These are phyloP conservation scores for Pichia eremophila DNA, from an alignment of 805 yeast genomes.

Conservation along the genomic window DNA sequence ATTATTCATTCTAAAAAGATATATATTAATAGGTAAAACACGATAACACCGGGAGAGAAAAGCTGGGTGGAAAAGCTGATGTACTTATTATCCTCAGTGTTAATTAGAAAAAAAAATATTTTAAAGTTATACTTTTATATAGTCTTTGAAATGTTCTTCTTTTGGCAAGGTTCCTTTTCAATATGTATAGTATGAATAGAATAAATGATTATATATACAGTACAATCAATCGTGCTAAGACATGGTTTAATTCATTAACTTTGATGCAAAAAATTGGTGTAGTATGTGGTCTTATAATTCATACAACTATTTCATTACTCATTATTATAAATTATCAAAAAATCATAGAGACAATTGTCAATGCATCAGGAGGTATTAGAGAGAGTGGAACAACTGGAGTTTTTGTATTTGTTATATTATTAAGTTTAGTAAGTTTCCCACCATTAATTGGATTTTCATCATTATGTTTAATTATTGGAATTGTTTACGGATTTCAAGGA, in stretches of 20 bases:
- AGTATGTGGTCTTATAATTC: neutral
- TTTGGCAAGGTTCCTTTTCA: too few species aligned
- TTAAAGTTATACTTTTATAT: too few species aligned
- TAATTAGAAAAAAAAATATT: too few species aligned
- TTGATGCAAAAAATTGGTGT: neutral
- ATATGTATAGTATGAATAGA: neutral
- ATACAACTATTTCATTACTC: neutral
- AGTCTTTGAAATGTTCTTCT: too few species aligned
- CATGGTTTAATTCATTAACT: constrained; percentile 1
- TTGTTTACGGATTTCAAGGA: constrained; percentile 79
- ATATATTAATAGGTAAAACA: too few species aligned
- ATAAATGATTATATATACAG: neutral
- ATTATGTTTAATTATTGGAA: constrained; percentile 59
- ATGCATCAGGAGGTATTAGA: constrained; percentile 36
- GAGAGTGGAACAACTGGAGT: constrained; percentile 18
- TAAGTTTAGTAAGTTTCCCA: constrained; percentile 75
- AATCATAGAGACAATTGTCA: constrained; percentile 30
- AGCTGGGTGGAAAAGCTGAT: too few species aligned
- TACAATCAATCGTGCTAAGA: neutral
- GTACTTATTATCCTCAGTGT: too few species aligned
- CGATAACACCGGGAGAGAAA: too few species aligned
- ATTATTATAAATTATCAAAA: constrained; percentile 26
- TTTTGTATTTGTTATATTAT: constrained; percentile 37
- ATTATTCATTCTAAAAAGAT: too few species aligned
- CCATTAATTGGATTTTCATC: constrained; percentile 81